These are phyloP conservation scores for Lachnellula hyalina DNA, from an alignment of 2,329 filamentous ascomycete genomes.

Conservation along the genomic window DNA sequence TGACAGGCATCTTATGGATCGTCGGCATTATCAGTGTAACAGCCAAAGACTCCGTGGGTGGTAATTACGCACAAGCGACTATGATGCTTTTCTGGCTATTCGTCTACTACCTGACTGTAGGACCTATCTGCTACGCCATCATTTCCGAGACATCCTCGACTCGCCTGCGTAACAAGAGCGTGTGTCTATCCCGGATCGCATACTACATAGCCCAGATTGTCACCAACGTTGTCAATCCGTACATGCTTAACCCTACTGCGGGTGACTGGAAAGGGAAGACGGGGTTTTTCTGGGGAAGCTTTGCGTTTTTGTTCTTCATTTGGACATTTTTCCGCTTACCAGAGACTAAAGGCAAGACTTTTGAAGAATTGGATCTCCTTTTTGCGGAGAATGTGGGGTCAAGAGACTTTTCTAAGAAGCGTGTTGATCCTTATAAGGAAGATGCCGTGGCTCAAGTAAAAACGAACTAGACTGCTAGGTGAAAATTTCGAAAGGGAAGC, in stretches of 20 bases:
- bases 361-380: constrained; percentile 18
- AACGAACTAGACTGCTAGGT: too few relatives aligned
- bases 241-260: constrained; percentile 31
- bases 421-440: too few relatives aligned
- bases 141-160: constrained; percentile 35
- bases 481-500: too few relatives aligned
- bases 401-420: constrained; percentile 18
- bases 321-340: constrained; percentile 50
- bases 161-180: constrained; percentile 34
- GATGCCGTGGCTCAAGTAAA: too few relatives aligned
- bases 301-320: constrained; percentile 33
- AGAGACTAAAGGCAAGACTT: constrained; percentile 36
- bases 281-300: constrained; percentile 36
- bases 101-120: constrained; percentile 34
- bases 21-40: constrained; percentile 41
- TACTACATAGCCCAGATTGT: constrained; percentile 32
- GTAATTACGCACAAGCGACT: constrained; percentile 28
- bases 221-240: constrained; percentile 27
- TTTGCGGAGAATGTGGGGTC: constrained; percentile 12
- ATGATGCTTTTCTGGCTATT: constrained; percentile 25
- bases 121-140: constrained; percentile 36
- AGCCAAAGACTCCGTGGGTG: constrained; percentile 36
- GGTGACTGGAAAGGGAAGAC: constrained; percentile 34
- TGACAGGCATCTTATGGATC: constrained; percentile 26
- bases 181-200: constrained; percentile 34